phyloP scores from a whole-genome alignment of 1,284 basidiomycete species.

The Austroboletus novae-zelandiae region DNA sequence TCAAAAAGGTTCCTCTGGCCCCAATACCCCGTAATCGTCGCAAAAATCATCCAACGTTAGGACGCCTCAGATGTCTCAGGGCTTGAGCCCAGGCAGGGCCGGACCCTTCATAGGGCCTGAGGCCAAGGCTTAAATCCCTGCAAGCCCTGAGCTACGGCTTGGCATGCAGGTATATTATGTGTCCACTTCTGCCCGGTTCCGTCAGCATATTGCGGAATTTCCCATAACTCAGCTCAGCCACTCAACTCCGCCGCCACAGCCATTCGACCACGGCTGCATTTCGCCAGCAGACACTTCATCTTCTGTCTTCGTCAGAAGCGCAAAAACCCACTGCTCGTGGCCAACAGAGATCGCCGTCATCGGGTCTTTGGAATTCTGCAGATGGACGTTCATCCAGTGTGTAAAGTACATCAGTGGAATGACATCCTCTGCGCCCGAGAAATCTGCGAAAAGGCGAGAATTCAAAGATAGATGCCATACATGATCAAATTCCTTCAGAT shows the following conservation, averaged over 20 bases:
- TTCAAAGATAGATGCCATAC: constrained; percentile 37
- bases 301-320: constrained; percentile 73
- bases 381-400: constrained; percentile 71
- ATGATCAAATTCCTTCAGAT: constrained; percentile 62
- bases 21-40: constrained; percentile 76
- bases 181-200: too few species aligned
- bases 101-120: too few species aligned
- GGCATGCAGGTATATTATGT: too few species aligned
- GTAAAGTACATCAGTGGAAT: constrained; percentile 78
- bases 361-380: constrained; percentile 44
- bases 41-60: constrained; percentile 87
- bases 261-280: too few species aligned
- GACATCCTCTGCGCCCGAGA: constrained; percentile 51
- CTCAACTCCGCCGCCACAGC: too few species aligned
- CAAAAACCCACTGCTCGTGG: constrained; percentile 85
- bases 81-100: too few species aligned
- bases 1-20: constrained; percentile 84
- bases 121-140: too few species aligned
- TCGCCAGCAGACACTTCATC: constrained; percentile 74
- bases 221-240: too few species aligned
- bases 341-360: constrained; percentile 51
- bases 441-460: constrained; percentile 9
- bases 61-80: too few species aligned
- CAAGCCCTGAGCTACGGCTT: too few species aligned
- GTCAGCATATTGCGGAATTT: too few species aligned